Evolutionary conservation across 2,329 filamentous ascomycete genomes (phyloP), one percentile per base, ranked within the genome.

Genomic region (Sporothrix brasiliensis): DNA sequence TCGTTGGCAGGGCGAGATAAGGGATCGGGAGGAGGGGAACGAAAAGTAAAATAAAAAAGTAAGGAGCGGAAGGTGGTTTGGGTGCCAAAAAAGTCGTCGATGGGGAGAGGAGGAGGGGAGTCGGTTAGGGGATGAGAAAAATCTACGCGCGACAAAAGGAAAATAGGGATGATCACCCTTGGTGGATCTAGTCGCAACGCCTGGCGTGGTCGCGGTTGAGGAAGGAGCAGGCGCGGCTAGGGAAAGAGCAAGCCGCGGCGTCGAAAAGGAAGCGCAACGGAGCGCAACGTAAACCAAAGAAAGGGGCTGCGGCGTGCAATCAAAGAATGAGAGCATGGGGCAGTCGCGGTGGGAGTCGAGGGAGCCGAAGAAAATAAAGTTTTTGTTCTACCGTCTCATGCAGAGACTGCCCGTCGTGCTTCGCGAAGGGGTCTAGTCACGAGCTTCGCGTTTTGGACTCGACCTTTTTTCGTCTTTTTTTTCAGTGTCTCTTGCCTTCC

Each of bases 131-230:
- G 67, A 60, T 47, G 24, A 39, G 41, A 61, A 41, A 41, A 69
- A 60, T 50, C 67, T 24, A 69, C 19, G 52, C 67, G 54, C 53
- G 53, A 60, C 41, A 24, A 21, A 50, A 60, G 39, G 52, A 56
- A 56, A 52, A 69, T 61, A 66, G 63, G 63, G 63, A 66, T 66
- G 63, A 21, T 52, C 47, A 24, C 63, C 27, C 47, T 50, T 10
- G 50, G 67, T 50, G 67, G 54, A 61, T 69, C 67, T 61, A 27
- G 44, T 69, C 41, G 52, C 67, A 68, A 65, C 44, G 61, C 41
- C 61, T 65, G 39, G 52, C 24, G 52, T 68, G 50, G 52, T 47
- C 52, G 63, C 49, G 49, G 47, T 53, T 16, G 47, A 52, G 30
- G 66, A 54, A 47, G 52, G 65, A 67, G 52, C 47, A 27, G 41